Evolutionary conservation across 2,329 filamentous ascomycete species (phyloP).

Genomic region (Hypoxylon sp.): DNA sequence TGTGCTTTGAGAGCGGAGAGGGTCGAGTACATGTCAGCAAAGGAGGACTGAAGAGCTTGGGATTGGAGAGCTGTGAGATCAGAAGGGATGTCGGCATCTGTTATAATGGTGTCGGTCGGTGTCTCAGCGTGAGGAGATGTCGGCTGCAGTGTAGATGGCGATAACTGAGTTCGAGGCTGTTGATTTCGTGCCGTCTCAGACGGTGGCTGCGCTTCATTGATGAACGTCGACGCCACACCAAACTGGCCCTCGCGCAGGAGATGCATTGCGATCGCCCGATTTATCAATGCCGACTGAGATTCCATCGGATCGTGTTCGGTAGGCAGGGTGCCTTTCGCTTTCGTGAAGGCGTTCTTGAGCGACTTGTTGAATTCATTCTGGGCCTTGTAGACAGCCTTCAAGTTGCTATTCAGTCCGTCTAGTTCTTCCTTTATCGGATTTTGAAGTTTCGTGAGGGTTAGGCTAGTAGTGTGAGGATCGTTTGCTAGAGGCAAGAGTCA

Average conservation of each 20-base stretch:
- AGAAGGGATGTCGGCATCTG: conserved; percentile 56
- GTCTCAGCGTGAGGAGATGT: conserved; percentile 27
- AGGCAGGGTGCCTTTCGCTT: conserved; percentile 77
- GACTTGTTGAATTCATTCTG: conserved; percentile 88
- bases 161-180: conserved; percentile 46
- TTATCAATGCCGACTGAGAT: conserved; percentile 82
- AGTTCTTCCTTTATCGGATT: conserved; percentile 86
- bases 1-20: conserved; percentile 80
- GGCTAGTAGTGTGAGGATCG: conserved; percentile 79
- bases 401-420: conserved; percentile 82
- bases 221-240: conserved; percentile 85
- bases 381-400: conserved; percentile 86
- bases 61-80: conserved; percentile 73
- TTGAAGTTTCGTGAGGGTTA: conserved; percentile 86
- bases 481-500: conserved; percentile 51
- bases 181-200: conserved; percentile 24
- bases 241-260: conserved; percentile 96
- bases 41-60: conserved; percentile 81
- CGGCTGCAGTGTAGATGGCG: conserved; percentile 45
- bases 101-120: conserved; percentile 50
- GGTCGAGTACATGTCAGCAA: conserved; percentile 92
- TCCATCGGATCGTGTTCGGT: conserved; percentile 86
- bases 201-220: conserved; percentile 73
- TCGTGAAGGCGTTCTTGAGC: conserved; percentile 83
- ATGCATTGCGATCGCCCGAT: conserved; percentile 96